phyloP scores from a whole-genome alignment of 371 early-diverging fungal genomes.

The Basidiobolus meristosporus region DNA sequence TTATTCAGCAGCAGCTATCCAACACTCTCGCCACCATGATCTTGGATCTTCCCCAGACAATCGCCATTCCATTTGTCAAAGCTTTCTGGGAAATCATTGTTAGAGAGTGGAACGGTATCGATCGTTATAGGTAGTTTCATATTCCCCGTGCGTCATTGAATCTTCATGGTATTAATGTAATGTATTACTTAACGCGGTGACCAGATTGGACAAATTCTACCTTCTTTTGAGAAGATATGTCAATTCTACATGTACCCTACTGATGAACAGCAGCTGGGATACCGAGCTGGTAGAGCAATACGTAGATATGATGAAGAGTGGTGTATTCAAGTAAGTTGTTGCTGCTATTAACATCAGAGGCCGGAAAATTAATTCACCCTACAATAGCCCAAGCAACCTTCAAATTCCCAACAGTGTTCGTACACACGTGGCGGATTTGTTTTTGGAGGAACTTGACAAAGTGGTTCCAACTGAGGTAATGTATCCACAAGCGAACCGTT shows the following conservation, averaged over 20 bases:
- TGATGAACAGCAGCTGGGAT: conserved; percentile 48
- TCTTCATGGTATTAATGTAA: background rate
- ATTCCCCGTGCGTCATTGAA: background rate
- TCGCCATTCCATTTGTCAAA: conserved; percentile 36
- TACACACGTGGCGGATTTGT: conserved; percentile 63
- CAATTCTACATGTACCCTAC: conserved; percentile 35
- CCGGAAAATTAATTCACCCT: background rate
- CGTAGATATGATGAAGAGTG: conserved; percentile 31
- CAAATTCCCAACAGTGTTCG: conserved; percentile 55
- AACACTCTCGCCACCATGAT: conserved; percentile 49
- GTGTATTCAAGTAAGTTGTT: conserved; percentile 42
- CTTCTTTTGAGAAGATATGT: conserved; percentile 59
- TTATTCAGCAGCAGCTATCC: conserved; percentile 75
- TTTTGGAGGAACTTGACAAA: conserved; percentile 58
- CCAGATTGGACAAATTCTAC: conserved; percentile 71
- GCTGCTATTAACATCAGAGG: conserved; percentile 3
- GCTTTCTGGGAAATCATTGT: conserved; percentile 73
- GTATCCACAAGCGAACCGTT: too few relatives aligned
- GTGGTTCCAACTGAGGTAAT: conserved; percentile 17
- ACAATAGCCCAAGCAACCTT: conserved; percentile 27
- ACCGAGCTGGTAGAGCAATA: conserved; percentile 29
- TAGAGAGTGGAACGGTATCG: conserved; percentile 72
- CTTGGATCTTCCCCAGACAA: conserved; percentile 26
- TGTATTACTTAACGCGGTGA: background rate
- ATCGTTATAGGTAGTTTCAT: conserved; percentile 44